Conservation (phyloP, 2,329 filamentous ascomycete species). For the Beauveria varroae region DNA sequence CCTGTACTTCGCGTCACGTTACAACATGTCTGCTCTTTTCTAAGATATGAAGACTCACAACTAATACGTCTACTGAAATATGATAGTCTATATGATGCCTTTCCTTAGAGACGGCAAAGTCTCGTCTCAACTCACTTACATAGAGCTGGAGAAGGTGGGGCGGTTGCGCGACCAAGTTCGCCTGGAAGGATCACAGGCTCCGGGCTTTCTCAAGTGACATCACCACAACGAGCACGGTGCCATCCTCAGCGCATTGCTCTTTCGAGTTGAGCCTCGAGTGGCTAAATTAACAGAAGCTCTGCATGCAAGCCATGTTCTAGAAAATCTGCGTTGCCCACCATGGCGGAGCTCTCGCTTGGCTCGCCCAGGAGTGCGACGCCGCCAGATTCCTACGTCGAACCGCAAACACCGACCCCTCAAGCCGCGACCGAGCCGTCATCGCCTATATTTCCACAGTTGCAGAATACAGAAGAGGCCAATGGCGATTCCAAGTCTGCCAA, state of each 20-base stretch:
- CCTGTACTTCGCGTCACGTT: too few species aligned
- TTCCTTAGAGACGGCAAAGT: background rate
- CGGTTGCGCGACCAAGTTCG: conserved; percentile 1
- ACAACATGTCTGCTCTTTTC: too few species aligned
- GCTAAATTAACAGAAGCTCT: background rate
- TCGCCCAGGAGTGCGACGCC: background rate
- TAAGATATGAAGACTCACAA: too few species aligned
- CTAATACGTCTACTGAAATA: too few species aligned
- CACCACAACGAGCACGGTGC: background rate
- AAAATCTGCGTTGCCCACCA: background rate
- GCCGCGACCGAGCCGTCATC: conserved; percentile 12
- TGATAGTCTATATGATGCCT: too few species aligned
- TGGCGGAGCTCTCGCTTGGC: conserved; percentile 1
- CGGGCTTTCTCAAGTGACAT: background rate
- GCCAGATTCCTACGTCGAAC: background rate
- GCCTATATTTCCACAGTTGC: conserved; percentile 28
- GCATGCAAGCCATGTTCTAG: background rate
- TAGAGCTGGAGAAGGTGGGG: background rate
- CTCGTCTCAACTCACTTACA: background rate
- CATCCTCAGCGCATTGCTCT: background rate
- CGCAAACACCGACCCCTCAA: background rate
- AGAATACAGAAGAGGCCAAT: conserved; percentile 27
- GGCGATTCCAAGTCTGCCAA: background rate
- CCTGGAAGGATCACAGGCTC: background rate
- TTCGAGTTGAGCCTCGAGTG: background rate